Percentiles rank a stretch among this genome's conserved stretches.
phyloP scores from a whole-genome alignment of 1,284 basidiomycete genomes.

The Lignosus rhinocerotis region DNA sequence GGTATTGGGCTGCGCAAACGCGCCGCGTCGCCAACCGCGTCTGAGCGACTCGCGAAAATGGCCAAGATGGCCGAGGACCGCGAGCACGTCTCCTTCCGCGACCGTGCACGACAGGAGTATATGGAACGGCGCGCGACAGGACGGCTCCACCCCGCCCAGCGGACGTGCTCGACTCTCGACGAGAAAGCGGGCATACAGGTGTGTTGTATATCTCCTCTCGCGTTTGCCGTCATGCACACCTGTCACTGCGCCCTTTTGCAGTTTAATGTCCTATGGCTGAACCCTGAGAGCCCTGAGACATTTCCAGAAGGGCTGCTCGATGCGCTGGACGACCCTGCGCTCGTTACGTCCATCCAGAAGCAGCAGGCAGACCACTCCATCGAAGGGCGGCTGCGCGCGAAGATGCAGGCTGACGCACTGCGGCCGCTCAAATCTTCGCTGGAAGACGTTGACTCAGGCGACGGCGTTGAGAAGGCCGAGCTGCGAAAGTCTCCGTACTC shows the following conservation, averaged over 20 bases:
- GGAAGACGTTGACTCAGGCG: constrained; percentile 37
- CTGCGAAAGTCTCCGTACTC: constrained; percentile 40
- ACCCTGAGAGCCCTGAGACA: constrained; percentile 60
- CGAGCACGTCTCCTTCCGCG: constrained; percentile 59
- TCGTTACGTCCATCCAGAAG: constrained; percentile 28
- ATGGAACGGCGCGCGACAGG: constrained; percentile 72
- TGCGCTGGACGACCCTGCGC: constrained; percentile 43
- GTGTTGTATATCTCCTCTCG: constrained; percentile 22
- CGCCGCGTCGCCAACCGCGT: constrained; percentile 57
- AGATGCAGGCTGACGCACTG: constrained; percentile 72
- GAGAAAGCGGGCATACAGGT: constrained; percentile 68
- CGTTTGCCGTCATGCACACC: background rate
- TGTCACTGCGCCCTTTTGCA: background rate
- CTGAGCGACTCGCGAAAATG: constrained; percentile 71
- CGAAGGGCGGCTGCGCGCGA: constrained; percentile 54
- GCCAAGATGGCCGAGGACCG: constrained; percentile 66
- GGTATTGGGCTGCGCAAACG: constrained; percentile 77
- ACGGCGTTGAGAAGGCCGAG: constrained; percentile 27
- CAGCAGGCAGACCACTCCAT: constrained; percentile 32
- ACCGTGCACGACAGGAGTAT: constrained; percentile 68
- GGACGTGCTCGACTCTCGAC: constrained; percentile 71
- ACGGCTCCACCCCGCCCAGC: constrained; percentile 63
- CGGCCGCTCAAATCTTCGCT: constrained; percentile 43
- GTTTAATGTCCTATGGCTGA: constrained; percentile 81
- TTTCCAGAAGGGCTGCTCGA: constrained; percentile 68